Evolutionary conservation across 2,329 filamentous ascomycete species (phyloP).

Genomic region (Fusarium mundagurra): DNA sequence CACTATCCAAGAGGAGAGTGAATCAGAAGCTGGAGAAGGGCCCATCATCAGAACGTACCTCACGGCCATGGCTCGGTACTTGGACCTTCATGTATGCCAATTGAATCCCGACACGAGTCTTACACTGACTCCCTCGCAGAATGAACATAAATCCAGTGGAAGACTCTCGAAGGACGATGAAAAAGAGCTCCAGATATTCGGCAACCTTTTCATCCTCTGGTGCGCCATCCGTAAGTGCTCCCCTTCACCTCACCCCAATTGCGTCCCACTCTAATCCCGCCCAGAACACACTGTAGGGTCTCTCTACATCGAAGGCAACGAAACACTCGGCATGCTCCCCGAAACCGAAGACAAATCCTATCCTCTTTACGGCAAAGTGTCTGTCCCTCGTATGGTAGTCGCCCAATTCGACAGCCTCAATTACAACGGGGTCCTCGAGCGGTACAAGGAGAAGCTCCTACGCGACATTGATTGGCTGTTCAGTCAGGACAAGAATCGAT

Average conservation of each 20-base stretch:
- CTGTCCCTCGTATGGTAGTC: constrained; percentile 56
- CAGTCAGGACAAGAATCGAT: constrained; percentile 45
- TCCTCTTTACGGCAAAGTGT: constrained; percentile 51
- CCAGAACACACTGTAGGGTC: constrained; percentile 58
- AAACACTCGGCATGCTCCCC: constrained; percentile 53
- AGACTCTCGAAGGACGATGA: constrained; percentile 10
- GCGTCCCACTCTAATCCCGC: neutral
- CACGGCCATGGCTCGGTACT: constrained; percentile 34
- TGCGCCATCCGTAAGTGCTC: constrained; percentile 57
- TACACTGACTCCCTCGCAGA: neutral
- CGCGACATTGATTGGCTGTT: constrained; percentile 49
- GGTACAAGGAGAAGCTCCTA: constrained; percentile 48
- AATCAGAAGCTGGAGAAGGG: neutral
- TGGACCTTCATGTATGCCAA: constrained; percentile 33
- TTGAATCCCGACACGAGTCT: neutral
- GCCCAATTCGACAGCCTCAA: constrained; percentile 58
- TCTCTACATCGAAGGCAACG: constrained; percentile 53
- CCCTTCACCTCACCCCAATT: neutral
- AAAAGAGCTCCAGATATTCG: constrained; percentile 50
- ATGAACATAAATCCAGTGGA: neutral
- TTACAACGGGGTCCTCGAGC: constrained; percentile 48
- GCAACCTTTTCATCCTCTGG: constrained; percentile 56
- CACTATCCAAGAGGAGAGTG: constrained; percentile 32
- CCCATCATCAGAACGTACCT: constrained; percentile 39
- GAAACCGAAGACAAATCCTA: constrained; percentile 49